Conservation (phyloP, 2,329 filamentous ascomycete genomes). For the Diaporthe sp. region DNA sequence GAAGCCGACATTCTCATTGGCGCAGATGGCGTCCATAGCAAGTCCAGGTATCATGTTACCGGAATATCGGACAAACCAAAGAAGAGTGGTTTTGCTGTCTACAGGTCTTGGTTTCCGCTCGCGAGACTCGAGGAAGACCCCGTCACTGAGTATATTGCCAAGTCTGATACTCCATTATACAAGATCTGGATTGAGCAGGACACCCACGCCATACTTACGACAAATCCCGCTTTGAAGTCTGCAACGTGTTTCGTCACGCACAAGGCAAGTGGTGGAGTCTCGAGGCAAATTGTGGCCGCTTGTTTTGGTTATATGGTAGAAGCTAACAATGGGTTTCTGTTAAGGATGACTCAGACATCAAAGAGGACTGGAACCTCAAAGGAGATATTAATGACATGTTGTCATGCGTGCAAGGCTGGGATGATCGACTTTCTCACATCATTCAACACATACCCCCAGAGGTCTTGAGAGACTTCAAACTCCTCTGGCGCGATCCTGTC, state of each 20-base stretch:
- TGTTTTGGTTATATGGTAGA: too few relatives aligned
- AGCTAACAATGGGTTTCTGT: too few relatives aligned
- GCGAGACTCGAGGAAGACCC: neutral
- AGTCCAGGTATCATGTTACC: conserved; percentile 15
- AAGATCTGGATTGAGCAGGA: conserved; percentile 23
- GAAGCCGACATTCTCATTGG: conserved; percentile 12
- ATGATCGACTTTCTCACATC: neutral
- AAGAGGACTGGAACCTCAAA: conserved; percentile 20
- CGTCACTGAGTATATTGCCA: neutral
- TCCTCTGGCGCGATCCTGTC: conserved; percentile 22
- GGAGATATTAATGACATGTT: conserved; percentile 20
- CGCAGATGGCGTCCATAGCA: conserved; percentile 27
- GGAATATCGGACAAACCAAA: conserved; percentile 4
- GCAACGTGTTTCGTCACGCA: conserved; percentile 23
- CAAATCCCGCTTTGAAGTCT: conserved; percentile 4
- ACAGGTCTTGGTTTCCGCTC: conserved; percentile 22
- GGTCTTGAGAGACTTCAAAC: conserved; percentile 6
- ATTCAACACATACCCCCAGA: neutral
- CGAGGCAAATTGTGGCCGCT: too few relatives aligned
- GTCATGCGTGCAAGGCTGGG: conserved; percentile 8
- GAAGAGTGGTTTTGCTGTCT: conserved; percentile 31
- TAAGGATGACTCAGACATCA: neutral
- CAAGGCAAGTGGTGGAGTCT: neutral
- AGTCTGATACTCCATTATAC: neutral
- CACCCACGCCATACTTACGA: conserved; percentile 25